Evolutionary conservation across 2,329 filamentous ascomycete species (phyloP).

Genomic region (Samsoniella hepiali): DNA sequence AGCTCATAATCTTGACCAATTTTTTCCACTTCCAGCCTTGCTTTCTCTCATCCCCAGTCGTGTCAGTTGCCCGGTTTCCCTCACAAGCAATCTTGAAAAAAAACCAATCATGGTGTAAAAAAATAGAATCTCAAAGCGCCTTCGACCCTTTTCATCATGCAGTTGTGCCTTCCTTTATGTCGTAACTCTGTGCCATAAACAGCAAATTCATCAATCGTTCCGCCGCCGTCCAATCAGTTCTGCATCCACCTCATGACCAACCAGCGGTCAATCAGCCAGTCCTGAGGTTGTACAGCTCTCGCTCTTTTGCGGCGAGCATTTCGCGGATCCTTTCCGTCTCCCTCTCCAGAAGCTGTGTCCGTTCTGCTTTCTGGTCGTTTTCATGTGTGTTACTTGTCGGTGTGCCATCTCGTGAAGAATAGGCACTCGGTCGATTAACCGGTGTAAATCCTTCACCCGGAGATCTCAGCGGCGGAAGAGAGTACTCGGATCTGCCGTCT

Average conservation of each 20-base stretch:
- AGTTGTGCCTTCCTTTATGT: not conserved
- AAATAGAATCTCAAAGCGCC: constrained; percentile 2
- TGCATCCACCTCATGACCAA: not conserved
- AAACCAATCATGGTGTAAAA: not conserved
- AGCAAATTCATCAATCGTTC: constrained; percentile 13
- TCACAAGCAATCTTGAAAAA: not conserved
- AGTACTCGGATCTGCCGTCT: constrained; percentile 38
- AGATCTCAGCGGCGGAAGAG: constrained; percentile 42
- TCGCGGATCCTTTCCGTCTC: constrained; percentile 76
- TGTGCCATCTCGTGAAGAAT: constrained; percentile 30
- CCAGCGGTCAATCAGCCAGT: not conserved
- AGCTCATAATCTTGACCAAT: not conserved
- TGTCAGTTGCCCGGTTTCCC: not conserved
- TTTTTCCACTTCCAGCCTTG: not conserved
- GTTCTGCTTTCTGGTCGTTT: constrained; percentile 57
- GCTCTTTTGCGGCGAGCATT: constrained; percentile 68
- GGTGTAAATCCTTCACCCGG: constrained; percentile 41
- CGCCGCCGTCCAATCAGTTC: not conserved
- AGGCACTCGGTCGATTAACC: constrained; percentile 40
- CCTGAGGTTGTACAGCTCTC: constrained; percentile 49
- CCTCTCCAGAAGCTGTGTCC: constrained; percentile 62
- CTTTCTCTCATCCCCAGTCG: not conserved
- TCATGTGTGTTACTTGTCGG: constrained; percentile 37
- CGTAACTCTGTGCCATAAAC: not conserved
- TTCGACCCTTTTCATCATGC: not conserved